Conservation (phyloP, 345 rosid species). For the Melastoma malabathricum region DNA sequence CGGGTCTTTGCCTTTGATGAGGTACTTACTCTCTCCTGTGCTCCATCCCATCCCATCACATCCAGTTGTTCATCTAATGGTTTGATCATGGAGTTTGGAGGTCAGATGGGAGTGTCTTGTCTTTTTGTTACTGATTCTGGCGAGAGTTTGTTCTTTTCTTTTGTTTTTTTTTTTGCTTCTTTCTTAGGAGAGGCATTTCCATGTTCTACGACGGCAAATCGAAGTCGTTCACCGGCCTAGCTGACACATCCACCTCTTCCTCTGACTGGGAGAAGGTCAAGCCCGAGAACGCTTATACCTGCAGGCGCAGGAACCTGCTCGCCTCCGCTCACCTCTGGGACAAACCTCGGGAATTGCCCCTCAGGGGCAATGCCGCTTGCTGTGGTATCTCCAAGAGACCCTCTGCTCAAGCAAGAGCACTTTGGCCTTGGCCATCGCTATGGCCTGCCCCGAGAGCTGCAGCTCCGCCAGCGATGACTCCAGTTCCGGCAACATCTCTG, state of each 20-base stretch:
- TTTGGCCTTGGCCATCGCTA: conserved; percentile 51
- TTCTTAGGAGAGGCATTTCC: conserved; percentile 73
- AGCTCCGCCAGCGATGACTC: conserved; percentile 39
- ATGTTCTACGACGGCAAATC: conserved; percentile 76
- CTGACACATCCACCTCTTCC: conserved; percentile 29
- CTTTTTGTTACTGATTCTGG: too few species aligned
- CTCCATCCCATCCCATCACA: too few species aligned
- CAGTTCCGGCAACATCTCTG: conserved; percentile 25
- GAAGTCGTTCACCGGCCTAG: conserved; percentile 55
- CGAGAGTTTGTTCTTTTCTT: too few species aligned
- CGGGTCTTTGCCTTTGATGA: too few species aligned
- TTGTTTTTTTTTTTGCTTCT: neutral
- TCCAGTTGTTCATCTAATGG: too few species aligned
- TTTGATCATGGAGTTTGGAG: too few species aligned
- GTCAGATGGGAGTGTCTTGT: too few species aligned
- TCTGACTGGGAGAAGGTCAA: conserved; percentile 51
- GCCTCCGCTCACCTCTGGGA: conserved; percentile 56
- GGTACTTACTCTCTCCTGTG: too few species aligned
- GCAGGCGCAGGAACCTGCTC: conserved; percentile 41
- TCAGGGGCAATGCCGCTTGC: neutral
- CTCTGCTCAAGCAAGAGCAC: conserved; percentile 48
- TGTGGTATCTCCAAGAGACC: conserved; percentile 58
- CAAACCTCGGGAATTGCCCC: conserved; percentile 21
- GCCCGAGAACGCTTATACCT: conserved; percentile 50
- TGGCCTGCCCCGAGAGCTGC: conserved; percentile 17